These are phyloP conservation scores for Clavulina sp. DNA, from an alignment of 768 basidiomycete species.

Conservation along the genomic window DNA sequence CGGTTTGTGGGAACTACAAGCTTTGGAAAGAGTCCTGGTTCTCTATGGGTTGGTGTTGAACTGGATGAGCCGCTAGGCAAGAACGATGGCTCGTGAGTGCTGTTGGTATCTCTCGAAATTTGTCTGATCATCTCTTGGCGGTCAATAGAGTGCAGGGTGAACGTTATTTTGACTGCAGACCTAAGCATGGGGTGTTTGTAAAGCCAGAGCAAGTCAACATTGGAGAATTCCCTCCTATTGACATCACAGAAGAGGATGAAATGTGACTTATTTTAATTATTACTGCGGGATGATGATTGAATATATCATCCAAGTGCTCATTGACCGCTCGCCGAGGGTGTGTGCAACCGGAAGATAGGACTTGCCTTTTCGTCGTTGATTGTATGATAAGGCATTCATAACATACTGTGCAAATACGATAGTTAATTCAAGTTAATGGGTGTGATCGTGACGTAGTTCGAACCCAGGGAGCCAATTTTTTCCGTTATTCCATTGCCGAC, in stretches of 20 bases:
- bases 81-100: slow-evolving; percentile 80
- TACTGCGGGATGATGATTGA: too few relatives aligned
- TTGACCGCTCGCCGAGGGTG: too few relatives aligned
- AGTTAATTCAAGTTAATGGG: too few relatives aligned
- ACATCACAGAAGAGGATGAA: slow-evolving; percentile 5
- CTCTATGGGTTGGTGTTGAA: slow-evolving; percentile 77
- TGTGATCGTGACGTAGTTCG: too few relatives aligned
- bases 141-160: slow-evolving; percentile 59
- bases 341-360: too few relatives aligned
- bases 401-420: too few relatives aligned
- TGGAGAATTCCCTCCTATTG: slow-evolving; percentile 54
- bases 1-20: slow-evolving; percentile 68
- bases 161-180: slow-evolving; percentile 65
- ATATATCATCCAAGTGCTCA: too few relatives aligned
- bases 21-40: slow-evolving; percentile 44
- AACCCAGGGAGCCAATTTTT: too few relatives aligned
- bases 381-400: too few relatives aligned
- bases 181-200: slow-evolving; percentile 73
- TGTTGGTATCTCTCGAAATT: background rate
- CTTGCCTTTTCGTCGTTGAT: too few relatives aligned
- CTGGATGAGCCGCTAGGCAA: slow-evolving; percentile 94
- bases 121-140: background rate
- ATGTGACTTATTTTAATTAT: slow-evolving; percentile 7
- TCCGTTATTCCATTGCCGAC: too few relatives aligned
- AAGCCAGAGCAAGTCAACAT: slow-evolving; percentile 62